Evolutionary conservation across 1,284 basidiomycete species (phyloP), one percentile per base, ranked within the genome.

Genomic region (Puccinia novopanici): DNA sequence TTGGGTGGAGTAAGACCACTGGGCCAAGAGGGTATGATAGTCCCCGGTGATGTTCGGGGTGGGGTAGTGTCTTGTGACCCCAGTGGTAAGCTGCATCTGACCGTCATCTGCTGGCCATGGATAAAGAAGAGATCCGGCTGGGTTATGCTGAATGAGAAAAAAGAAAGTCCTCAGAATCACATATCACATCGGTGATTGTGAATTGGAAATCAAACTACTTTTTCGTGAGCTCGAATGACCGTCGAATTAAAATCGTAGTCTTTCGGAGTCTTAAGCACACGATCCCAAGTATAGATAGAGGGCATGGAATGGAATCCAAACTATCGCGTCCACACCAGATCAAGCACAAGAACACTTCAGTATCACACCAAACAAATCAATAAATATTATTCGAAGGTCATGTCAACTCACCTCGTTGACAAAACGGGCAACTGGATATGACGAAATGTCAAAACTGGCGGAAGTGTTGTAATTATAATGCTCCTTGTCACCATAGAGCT

Each of bases 241-340:
- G 88, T 89, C 0, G 89, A 90, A 84, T 91, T 90, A 86, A 91
- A 90, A 17, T 86, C 86, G 84, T 89, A 90, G 82, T 89, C 89
- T 15, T 87, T 87, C 40, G 76, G 52, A 0, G 87, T 86, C 19
- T 85, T 83, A 22, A 91, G 87, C 0, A 90, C 89, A 82, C 90
- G 88, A 83, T 90, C 88, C 88, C 90, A 90, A 75, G 87, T 89
- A 82, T 89, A 89, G 84, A 91, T 89, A 0, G 89, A 90, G 0
- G 90, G 89, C 88, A 90, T 89, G 0, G 90, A 90, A 83, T 90
- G 90, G 85, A 90, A 90, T 24, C 89, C 90, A 82, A 91, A 91
- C 83, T 79, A 34, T 34, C 34, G 15, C 30, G 17, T 12, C 3
- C 19, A 40, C 10, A 42, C 13, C 19, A 48, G 22, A 45, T 48